Base-by-base conservation (phyloP, 2,329 filamentous ascomycete species). In the Epichloe aotearoae region DNA sequence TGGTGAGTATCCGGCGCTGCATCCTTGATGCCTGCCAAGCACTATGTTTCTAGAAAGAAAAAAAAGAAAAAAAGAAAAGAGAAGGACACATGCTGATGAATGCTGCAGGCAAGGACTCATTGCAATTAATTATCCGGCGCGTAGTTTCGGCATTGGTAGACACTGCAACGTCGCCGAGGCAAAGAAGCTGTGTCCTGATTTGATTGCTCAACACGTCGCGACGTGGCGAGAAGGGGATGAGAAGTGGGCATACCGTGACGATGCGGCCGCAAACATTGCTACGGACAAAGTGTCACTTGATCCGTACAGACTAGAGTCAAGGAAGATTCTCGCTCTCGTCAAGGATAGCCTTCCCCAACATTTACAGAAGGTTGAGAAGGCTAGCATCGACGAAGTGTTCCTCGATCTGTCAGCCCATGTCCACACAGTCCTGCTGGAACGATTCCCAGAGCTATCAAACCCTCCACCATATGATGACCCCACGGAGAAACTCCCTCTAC, bases 271-370 rank as follows among this genome's bases (percentile, higher is more conserved):
- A 61, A 82, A 88, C 59, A 93, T 96, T 58, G 81, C 79, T 39
- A 90, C 84, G 34, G 86, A 96, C 65, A 98, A 98, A 68, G 93
- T 97, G 38, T 95, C 87, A 6, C 72, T 98, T 39, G 93, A 98
- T 64, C 88, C 89, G 10, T 98, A 97, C 67, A 79, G 93, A 37
- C 74, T 87, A 33, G 80, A 96, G 66, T 94, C 87, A 17, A 78
- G 89, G 54, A 85, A 77, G 68, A 96, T 97, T 52, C 65, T 97
- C 59, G 78, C 81, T 11, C 69, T 82, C 51, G 86, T 97, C 62
- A 91, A 89, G 62, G 84, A 85, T 4, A 72, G 73, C 36, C 68
- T 96, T 43, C 84, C 86, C 1, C 64, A 75, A 1, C 67, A 77
- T 42, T 64, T 82, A 54, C 86, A 88, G 63, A 81, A 76, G 59